phyloP scores from a whole-genome alignment of 805 yeast genomes.

The Yarrowia sp. region DNA sequence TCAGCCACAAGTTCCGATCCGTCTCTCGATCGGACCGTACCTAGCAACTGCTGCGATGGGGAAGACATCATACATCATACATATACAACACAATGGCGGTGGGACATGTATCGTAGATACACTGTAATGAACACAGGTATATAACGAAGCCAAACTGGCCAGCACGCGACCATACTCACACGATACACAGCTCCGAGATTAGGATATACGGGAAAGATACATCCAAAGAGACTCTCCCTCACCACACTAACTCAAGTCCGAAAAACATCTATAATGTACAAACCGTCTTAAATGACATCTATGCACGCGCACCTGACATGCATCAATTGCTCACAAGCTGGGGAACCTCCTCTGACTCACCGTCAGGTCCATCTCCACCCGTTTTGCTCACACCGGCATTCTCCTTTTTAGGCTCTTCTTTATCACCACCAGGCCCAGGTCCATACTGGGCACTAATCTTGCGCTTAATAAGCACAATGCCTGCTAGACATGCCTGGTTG shows the following conservation, averaged over 20 bases:
- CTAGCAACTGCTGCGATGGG: no score
- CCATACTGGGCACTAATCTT: conserved; percentile 1
- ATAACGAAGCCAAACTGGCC: no score
- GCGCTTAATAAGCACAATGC: conserved; percentile 15
- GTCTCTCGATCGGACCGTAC: no score
- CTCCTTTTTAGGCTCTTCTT: neutral
- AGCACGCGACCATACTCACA: no score
- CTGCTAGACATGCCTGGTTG: neutral
- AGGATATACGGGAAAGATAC: no score
- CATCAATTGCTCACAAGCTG: neutral
- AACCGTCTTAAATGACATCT: neutral
- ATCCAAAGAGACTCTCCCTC: no score
- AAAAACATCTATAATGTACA: conserved; percentile 3
- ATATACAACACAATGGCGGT: neutral
- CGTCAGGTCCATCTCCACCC: neutral
- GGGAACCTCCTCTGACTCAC: neutral
- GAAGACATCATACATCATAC: no score
- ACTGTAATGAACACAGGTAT: no score
- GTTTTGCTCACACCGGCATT: neutral
- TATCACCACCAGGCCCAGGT: neutral
- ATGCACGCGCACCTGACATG: neutral
- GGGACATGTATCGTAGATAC: no score
- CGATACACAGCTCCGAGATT: no score
- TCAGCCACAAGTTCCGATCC: neutral
- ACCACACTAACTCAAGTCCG: neutral